A percentile compares a stretch with the other conserved stretches of the same genome.
These are phyloP conservation scores for Jacaranda mimosifolia DNA, from an alignment of 257 asterid species.

Conservation along the genomic window DNA sequence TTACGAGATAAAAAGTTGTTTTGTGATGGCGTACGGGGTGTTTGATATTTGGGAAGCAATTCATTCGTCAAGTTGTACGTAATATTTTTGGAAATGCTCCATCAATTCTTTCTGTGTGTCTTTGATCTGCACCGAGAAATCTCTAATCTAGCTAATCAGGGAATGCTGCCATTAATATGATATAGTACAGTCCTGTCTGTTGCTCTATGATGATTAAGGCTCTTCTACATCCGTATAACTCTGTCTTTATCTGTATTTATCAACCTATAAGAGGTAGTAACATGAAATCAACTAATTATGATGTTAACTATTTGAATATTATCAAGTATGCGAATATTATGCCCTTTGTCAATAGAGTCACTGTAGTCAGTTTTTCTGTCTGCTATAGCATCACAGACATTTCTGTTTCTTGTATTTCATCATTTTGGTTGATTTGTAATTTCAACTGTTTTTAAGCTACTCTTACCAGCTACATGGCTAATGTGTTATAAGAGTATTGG, in stretches of 20 bases:
- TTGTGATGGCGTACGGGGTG: neutral
- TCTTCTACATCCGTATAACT: slow-evolving; percentile 14
- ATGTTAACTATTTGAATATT: slow-evolving; percentile 14
- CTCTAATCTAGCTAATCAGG: slow-evolving; percentile 16
- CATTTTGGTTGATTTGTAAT: neutral
- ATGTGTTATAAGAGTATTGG: neutral
- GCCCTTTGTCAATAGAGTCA: slow-evolving; percentile 10
- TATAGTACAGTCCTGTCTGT: neutral
- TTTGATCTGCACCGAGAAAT: slow-evolving; percentile 22
- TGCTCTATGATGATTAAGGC: slow-evolving; percentile 5
- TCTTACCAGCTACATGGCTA: neutral
- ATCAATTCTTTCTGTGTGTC: slow-evolving; percentile 21
- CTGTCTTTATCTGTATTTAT: slow-evolving; percentile 23
- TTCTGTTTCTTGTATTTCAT: neutral
- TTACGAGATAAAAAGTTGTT: neutral
- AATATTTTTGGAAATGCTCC: neutral
- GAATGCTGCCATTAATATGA: slow-evolving; percentile 24
- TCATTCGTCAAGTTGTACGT: slow-evolving; percentile 8
- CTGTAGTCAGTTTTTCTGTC: slow-evolving; percentile 15
- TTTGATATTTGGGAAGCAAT: slow-evolving; percentile 26
- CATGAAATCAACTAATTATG: slow-evolving; percentile 19
- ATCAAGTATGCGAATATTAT: neutral
- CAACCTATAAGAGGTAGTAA: neutral
- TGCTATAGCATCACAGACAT: neutral
- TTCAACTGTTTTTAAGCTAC: slow-evolving; percentile 1